phyloP scores from a whole-genome alignment of 1,284 basidiomycete genomes.

The Apiotrichum laibachii region DNA sequence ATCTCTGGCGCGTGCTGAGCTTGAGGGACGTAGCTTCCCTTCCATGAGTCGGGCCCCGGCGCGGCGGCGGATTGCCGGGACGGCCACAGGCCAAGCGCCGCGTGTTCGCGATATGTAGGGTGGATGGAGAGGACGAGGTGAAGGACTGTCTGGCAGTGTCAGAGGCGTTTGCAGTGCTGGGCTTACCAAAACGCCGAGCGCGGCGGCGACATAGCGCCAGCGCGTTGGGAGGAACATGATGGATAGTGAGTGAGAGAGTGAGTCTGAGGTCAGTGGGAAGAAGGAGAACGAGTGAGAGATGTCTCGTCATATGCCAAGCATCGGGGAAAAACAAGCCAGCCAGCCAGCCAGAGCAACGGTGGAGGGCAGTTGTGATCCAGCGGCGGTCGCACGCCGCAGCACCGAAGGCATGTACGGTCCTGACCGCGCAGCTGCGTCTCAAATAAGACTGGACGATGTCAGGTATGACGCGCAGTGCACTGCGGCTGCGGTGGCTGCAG shows the following conservation, averaged over 20 bases:
- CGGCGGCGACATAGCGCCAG: neutral
- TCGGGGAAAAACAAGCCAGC: too few species aligned
- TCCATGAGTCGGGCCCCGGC: neutral
- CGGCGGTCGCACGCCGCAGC: too few species aligned
- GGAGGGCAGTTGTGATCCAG: too few species aligned
- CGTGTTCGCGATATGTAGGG: conserved; percentile 42
- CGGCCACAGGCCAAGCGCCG: conserved; percentile 24
- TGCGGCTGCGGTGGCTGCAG: too few species aligned
- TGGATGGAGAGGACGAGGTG: conserved; percentile 47
- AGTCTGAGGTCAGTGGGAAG: too few species aligned
- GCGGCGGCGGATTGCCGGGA: neutral
- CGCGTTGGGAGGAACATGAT: neutral
- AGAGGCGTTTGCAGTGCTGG: neutral
- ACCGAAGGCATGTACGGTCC: too few species aligned
- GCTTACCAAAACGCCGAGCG: conserved; percentile 1
- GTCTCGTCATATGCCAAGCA: too few species aligned
- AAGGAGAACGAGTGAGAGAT: too few species aligned
- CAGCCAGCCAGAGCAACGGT: too few species aligned
- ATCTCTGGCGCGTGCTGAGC: neutral
- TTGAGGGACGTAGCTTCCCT: neutral
- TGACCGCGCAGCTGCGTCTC: too few species aligned
- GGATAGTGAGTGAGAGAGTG: neutral
- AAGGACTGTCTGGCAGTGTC: conserved; percentile 14
- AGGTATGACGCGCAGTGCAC: too few species aligned
- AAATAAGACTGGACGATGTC: too few species aligned